Base-by-base conservation (phyloP, 306 rosid species). In the Delonix regia region DNA sequence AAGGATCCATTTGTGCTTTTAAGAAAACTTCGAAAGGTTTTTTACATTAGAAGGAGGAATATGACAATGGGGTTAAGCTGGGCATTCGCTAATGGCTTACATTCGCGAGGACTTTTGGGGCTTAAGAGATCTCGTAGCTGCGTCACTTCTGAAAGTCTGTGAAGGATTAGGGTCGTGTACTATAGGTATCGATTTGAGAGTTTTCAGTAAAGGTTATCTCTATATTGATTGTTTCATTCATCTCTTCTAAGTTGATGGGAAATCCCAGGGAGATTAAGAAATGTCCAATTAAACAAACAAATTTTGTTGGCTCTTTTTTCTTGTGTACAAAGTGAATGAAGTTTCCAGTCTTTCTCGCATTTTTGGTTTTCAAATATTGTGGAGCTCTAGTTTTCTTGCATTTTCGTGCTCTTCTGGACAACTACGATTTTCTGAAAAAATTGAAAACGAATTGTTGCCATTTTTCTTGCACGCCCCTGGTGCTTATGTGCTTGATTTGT, bases 121-220 rank as follows among this genome's bases (percentile, higher is more conserved):
- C 55, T 39, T 78, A 6, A 55, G 84, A 89, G 96, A 91, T 91
- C 93, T 79, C 60, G 72, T 33, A 28, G 52, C 78, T 64, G 9
- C 59, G 81, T 81, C 41, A 71, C 63, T 88, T 74, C 74, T 2
- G 78, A 28, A 61, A 79, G 60, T 71, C 52, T 78, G 69, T 49
- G 78, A 80, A 82, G 83, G 66, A 63, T 62, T 57, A 65, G 18
- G 56, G 78, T 72, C 18, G 24, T 74, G 36, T 5, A 7, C 2
- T 60, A 4, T 57, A 84, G 89, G 88, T 84, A 79, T 28, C 36
- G n/a, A 75, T 48, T 69, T 83, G 47, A 15, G 39, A 64, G 1
- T n/a, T 63, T 34, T 18, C 8, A 63, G 45, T 7, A 16, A 62
- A 15, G 69, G 42, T 2, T 30, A 8, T 28, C 18, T 59, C 4